phyloP scores from a whole-genome alignment of 192 early-diverging fungal genomes.

The Entomortierella chlamydospora region DNA sequence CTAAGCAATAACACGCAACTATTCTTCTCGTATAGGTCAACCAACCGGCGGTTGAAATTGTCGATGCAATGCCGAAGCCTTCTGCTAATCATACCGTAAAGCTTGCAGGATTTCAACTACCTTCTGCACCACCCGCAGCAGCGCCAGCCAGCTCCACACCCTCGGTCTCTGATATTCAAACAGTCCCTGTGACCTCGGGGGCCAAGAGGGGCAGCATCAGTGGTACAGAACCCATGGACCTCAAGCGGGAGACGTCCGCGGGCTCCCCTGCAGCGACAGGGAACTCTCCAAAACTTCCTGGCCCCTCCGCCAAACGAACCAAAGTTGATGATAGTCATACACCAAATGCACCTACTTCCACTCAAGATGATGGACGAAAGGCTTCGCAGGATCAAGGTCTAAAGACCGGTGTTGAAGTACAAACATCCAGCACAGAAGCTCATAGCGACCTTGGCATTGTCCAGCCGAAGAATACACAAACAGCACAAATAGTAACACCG shows the following conservation, averaged over 20 bases:
- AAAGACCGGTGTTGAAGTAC: background rate
- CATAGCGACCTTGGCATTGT: background rate
- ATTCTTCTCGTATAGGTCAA: slow-evolving; percentile 39
- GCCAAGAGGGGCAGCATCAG: slow-evolving; percentile 17
- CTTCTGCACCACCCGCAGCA: slow-evolving; percentile 19
- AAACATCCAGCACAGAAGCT: background rate
- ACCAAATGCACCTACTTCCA: background rate
- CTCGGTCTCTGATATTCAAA: slow-evolving; percentile 10
- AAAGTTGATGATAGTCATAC: slow-evolving; percentile 27
- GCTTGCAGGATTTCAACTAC: slow-evolving; percentile 62
- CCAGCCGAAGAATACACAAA: background rate
- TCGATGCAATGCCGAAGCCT: slow-evolving; percentile 37
- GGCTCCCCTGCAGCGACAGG: slow-evolving; percentile 43
- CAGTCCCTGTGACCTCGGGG: background rate
- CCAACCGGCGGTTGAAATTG: slow-evolving; percentile 31
- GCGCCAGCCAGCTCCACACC: slow-evolving; percentile 2
- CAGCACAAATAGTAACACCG: background rate
- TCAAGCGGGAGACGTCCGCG: slow-evolving; percentile 41
- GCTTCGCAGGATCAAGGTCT: slow-evolving; percentile 6
- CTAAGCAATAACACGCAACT: background rate
- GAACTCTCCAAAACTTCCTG: slow-evolving; percentile 35
- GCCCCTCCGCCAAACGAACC: slow-evolving; percentile 31
- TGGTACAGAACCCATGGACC: slow-evolving; percentile 16
- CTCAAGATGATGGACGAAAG: slow-evolving; percentile 11
- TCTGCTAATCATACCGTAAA: slow-evolving; percentile 55